Percentiles rank a stretch among this genome's conserved stretches.
These are phyloP conservation scores for Tolypocladium pustulatum DNA, from an alignment of 2,329 filamentous ascomycete genomes.

Conservation along the genomic window DNA sequence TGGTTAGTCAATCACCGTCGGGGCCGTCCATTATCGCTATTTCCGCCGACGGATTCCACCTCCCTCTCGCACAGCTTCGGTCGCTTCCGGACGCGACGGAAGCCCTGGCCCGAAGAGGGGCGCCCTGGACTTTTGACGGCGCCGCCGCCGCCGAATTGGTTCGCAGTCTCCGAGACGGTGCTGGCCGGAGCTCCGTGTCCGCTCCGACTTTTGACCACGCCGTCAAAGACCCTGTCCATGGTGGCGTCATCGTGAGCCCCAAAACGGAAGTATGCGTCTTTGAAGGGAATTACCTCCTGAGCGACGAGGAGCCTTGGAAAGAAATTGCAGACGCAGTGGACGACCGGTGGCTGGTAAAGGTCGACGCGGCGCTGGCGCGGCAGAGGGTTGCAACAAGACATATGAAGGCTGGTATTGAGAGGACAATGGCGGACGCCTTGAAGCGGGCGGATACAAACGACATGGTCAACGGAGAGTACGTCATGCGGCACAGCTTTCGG, in stretches of 20 bases:
- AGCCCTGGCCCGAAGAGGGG: constrained; percentile 19
- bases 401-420: constrained; percentile 28
- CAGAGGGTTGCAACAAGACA: constrained; percentile 27
- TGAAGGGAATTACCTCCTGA: constrained; percentile 52
- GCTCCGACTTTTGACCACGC: constrained; percentile 70
- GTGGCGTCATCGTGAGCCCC: constrained; percentile 51
- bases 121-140: constrained; percentile 22
- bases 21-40: constrained; percentile 12
- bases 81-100: constrained; percentile 18
- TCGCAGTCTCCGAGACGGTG: constrained; percentile 5
- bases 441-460: constrained; percentile 70
- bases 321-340: constrained; percentile 24
- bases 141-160: constrained; percentile 11
- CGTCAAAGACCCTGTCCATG: constrained; percentile 57
- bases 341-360: constrained; percentile 28
- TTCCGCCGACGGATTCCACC: constrained; percentile 18
- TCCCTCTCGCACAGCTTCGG: constrained; percentile 12
- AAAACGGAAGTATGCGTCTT: constrained; percentile 53
- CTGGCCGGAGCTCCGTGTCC: constrained; percentile 11
- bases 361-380: constrained; percentile 23
- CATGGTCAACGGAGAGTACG: constrained; percentile 69
- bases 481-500: constrained; percentile 33
- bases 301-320: constrained; percentile 19
- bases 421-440: constrained; percentile 53
- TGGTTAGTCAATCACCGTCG: constrained; percentile 4